Evolutionary conservation across 2,329 filamentous ascomycete genomes (phyloP), one percentile per base, ranked within the genome.

Genomic region (Apiospora malaysiana): DNA sequence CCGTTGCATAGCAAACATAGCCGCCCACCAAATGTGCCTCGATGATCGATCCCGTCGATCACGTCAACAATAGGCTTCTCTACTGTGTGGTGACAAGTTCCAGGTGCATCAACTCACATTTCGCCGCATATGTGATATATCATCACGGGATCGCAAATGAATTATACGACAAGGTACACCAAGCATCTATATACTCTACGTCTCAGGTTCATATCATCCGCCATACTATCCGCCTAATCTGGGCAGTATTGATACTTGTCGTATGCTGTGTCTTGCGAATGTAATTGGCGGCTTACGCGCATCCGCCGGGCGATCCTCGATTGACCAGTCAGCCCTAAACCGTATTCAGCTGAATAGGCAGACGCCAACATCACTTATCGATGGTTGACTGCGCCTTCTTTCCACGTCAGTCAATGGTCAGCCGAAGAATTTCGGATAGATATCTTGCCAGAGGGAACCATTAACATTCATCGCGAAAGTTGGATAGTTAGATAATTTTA

Each of bases 391-490:
- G 65, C 65, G 65, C 65, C 65, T 46, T 25, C n/a, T 46, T 66
- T 67, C 65, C 65, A 46, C 65, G 65, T 67, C 65, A 67, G 65
- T 43, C 65, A 21, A 63, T n/a, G 16, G 18, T 23, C 32, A 63
- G 56, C 56, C 7, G 27, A 63, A 63, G 21, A 63, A 47, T 14
- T 12, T 10, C 12, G 12, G 18, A 1, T 40, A n/a, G 18, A 63
- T 63, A 16, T n/a, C n/a, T 14, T 4, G 42, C 32, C 3, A 5
- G 25, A 56, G 49, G 25, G 49, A 32, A 25, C 47, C 47, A 14
- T 27, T 10, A 25, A 12, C 4, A 10, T 32, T 10, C n/a, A 14
- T 25, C 32, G 10, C 27, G 14, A 21, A 37, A 23, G 2, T 27
- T 10, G 37, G 27, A 21, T 59, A 37, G 21, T 4, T 37, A 21